Evolutionary conservation across 2,329 filamentous ascomycete genomes (phyloP), one percentile per base, ranked within the genome.

Genomic region (Grosmannia huntii): DNA sequence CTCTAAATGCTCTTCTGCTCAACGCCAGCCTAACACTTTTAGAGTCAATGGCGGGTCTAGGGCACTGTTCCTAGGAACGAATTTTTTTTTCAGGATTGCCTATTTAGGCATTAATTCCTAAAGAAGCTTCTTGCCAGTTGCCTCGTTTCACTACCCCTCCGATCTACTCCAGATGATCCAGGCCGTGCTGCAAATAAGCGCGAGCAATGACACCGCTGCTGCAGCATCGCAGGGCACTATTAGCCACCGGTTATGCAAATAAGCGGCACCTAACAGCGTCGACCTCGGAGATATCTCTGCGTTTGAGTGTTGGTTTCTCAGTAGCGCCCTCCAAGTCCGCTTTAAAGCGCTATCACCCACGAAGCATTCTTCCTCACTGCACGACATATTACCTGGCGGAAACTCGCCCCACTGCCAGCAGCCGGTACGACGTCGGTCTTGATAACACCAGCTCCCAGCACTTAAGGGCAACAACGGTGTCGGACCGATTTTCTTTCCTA

Each of bases 271-370:
- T 44, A 36, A 38, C 41, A 14, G 33, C 49, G 23, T 25, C 46
- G 5, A 23, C 21, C 1, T n/a, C 28, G 4, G 31, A 12, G 23
- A 14, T 27, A 9, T n/a, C 21, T 19, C 27, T 21, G 21, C 36
- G 25, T 49, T 12, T 41, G 41, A n/a, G 48, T 41, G 53, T 36
- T 28, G 16, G 27, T 52, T 46, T 54, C 56, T 51, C 61, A 50
- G 41, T 61, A 62, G 58, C 58, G 58, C 44, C 55, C 46, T 28
- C 55, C 53, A 57, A 36, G 55, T 53, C 60, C 61, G 60, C 60
- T 60, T 58, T 61, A 60, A 62, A 50, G 56, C 58, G 61, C 57
- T 59, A 53, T 41, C 33, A 23, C 19, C 49, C 36, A 46, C 27
- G 16, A 46, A 28, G n/a, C 28, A 10, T 23, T 23, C 49, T 12